Base-by-base conservation (phyloP, 768 basidiomycete genomes). In the Trametopsis cervina region DNA sequence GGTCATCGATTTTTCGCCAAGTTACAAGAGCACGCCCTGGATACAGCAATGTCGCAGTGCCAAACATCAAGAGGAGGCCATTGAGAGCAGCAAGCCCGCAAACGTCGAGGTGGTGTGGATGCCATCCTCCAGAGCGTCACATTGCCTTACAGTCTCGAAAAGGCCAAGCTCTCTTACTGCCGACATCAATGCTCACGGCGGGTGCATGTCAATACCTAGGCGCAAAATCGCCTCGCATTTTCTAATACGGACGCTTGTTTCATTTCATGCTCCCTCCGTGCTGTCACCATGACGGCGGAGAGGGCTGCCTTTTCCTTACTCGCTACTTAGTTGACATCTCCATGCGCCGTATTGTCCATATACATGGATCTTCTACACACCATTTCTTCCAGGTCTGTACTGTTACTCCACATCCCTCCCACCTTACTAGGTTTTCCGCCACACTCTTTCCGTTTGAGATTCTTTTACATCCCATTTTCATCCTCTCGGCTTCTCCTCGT, bases 201-300 rank as follows among this genome's bases (percentile, higher is more conserved):
- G 33, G 33, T 35, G 33, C 10, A 35, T 35, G 10, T n/a, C n/a
- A n/a, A n/a, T n/a, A n/a, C n/a, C n/a, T n/a, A n/a, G n/a, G n/a
- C n/a, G n/a, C n/a, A n/a, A n/a, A n/a, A n/a, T n/a, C 56, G 56
- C 52, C 54, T 60, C 74, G 66, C 64, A 56, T 57, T 68, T 66
- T 66, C 66, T 33, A 65, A 71, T 67, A 84, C 82, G 85, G 85
- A 87, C 85, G 85, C 83, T 82, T 67, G 9, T 76, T 81, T 77
- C 65, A 70, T 73, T 83, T 78, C 79, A 81, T 57, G 74, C 54
- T 33, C 51, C 50, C 36, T 40, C 44, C 49, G 35, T 26, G 46
- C 29, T 33, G 9, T 33, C 29, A 33, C 15, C 29, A 33, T 7
- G 29, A 38, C 18, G 23, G 24, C 17, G 21, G 33, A 38, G 40